Evolutionary conservation across 2,329 filamentous ascomycete species (phyloP).

Genomic region (Botryosphaeria dothidea): DNA sequence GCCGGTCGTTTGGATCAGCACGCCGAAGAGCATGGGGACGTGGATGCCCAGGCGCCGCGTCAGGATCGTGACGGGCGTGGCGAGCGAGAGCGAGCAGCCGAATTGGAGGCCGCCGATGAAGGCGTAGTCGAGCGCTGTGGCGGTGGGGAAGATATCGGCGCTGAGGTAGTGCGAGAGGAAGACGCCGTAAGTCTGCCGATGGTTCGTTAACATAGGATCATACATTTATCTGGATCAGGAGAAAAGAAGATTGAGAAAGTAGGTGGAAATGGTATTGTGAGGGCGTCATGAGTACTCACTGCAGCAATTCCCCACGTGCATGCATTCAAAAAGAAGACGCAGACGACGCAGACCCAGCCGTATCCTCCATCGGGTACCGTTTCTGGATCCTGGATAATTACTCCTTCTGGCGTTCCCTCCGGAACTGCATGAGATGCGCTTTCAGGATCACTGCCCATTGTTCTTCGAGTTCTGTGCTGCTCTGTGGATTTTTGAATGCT

Average conservation of each 20-base stretch:
- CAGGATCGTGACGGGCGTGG: constrained; percentile 27
- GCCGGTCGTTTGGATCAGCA: constrained; percentile 22
- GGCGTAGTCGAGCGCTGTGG: constrained; percentile 34
- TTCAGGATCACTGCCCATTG: background rate
- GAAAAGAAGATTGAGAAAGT: background rate
- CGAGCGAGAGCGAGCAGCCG: constrained; percentile 26
- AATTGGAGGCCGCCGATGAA: constrained; percentile 38
- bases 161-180: constrained; percentile 12
- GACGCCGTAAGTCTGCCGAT: background rate
- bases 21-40: constrained; percentile 30
- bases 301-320: constrained; percentile 34
- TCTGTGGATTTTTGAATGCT: background rate
- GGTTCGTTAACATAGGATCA: background rate
- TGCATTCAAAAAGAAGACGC: constrained; percentile 31
- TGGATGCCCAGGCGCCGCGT: constrained; percentile 22
- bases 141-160: constrained; percentile 10
- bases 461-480: background rate
- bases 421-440: background rate
- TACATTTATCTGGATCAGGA: too few species aligned
- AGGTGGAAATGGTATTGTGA: background rate
- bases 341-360: constrained; percentile 36
- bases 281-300: constrained; percentile 8
- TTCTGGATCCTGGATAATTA: constrained; percentile 13
- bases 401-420: constrained; percentile 18
- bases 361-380: constrained; percentile 34